Evolutionary conservation across 768 basidiomycete species (phyloP).

Genomic region (Russula dissimulans): DNA sequence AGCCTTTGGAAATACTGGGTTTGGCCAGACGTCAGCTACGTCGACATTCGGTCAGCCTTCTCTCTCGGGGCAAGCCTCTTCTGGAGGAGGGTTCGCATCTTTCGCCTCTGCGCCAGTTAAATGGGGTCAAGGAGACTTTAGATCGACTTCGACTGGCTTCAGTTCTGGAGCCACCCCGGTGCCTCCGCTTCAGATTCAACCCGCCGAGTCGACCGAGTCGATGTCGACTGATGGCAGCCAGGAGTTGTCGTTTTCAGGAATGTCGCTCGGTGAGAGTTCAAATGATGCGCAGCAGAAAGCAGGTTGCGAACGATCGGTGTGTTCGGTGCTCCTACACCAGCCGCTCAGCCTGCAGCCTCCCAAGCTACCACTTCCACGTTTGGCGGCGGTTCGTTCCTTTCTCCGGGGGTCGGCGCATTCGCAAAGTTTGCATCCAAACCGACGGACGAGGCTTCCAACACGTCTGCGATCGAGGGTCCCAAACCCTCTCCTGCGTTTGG

Average conservation of each 20-base stretch:
- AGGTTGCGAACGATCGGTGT: constrained; percentile 15
- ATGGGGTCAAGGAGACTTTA: constrained; percentile 21
- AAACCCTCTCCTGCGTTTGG: constrained; percentile 19
- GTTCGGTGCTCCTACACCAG: constrained; percentile 23
- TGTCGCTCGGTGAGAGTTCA: constrained; percentile 23
- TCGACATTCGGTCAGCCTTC: constrained; percentile 11
- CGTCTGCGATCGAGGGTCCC: constrained; percentile 6
- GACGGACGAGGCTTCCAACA: constrained; percentile 11
- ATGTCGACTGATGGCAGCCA: constrained; percentile 19
- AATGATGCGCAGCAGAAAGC: constrained; percentile 15
- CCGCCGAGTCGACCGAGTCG: constrained; percentile 5
- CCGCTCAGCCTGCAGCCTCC: background rate
- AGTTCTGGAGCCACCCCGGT: background rate
- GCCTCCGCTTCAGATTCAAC: constrained; percentile 11
- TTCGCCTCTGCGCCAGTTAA: constrained; percentile 21
- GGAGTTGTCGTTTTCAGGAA: constrained; percentile 20
- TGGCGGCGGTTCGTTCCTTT: constrained; percentile 20
- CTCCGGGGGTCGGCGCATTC: constrained; percentile 27
- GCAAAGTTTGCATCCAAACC: constrained; percentile 15
- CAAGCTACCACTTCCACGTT: constrained; percentile 4
- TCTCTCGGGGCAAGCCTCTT: constrained; percentile 4
- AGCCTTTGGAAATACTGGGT: constrained; percentile 4
- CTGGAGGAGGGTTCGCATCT: constrained; percentile 20
- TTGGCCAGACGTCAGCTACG: constrained; percentile 5
- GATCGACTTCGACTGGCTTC: constrained; percentile 6